Evolutionary conservation across 2,329 filamentous ascomycete species (phyloP).

Genomic region (Microdochium nivale): DNA sequence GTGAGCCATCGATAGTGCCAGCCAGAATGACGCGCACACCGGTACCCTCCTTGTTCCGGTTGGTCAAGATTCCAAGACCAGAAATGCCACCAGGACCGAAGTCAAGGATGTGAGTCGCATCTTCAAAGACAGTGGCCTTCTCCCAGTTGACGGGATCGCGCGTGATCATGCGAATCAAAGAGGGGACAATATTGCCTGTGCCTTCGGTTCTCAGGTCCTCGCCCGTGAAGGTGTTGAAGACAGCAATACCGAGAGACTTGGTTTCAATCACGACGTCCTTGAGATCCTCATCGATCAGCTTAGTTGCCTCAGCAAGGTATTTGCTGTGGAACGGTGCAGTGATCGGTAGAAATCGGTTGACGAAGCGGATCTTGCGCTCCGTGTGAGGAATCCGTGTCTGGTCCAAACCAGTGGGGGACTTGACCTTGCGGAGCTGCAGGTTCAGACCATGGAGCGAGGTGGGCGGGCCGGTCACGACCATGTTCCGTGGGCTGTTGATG

Average conservation of each 20-base stretch:
- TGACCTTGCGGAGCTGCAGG: conserved; percentile 88
- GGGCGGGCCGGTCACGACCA: conserved; percentile 92
- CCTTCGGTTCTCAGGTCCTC: conserved; percentile 68
- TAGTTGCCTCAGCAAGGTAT: conserved; percentile 75
- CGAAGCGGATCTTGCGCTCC: conserved; percentile 91
- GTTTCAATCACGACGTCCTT: conserved; percentile 71
- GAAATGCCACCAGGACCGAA: conserved; percentile 97
- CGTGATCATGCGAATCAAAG: conserved; percentile 86
- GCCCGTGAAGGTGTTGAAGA: conserved; percentile 86
- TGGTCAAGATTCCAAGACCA: conserved; percentile 89
- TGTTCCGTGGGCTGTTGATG: conserved; percentile 92
- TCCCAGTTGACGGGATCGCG: conserved; percentile 95
- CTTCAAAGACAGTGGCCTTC: conserved; percentile 81
- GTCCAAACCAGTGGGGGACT: conserved; percentile 93
- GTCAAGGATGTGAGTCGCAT: conserved; percentile 89
- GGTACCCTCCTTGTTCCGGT: conserved; percentile 98
- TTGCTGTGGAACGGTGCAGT: conserved; percentile 98
- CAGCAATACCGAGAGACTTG: conserved; percentile 68
- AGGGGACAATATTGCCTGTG: conserved; percentile 73
- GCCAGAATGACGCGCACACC: conserved; percentile 94
- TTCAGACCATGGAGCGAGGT: conserved; percentile 96
- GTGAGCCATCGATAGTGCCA: conserved; percentile 84
- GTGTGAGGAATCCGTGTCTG: conserved; percentile 93
- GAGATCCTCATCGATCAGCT: conserved; percentile 78
- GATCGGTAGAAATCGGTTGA: conserved; percentile 94